A percentile compares a stretch with the other conserved stretches of the same genome.
Conservation (phyloP, 2,329 filamentous ascomycete genomes). For the Botrytis porri region DNA sequence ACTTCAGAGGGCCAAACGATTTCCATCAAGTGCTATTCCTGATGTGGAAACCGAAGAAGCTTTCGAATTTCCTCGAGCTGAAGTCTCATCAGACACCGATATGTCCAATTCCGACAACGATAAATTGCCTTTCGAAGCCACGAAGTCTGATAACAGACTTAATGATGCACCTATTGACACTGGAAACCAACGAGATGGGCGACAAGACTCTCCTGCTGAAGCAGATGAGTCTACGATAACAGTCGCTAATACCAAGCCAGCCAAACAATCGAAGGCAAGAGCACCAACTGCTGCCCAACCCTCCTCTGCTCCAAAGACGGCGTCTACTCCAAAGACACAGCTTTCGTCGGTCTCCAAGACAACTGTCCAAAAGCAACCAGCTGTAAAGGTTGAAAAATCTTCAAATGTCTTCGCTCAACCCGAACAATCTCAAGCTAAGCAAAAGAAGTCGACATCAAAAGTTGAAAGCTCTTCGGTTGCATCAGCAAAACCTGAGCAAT, state of each 20-base stretch:
- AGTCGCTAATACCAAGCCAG: not conserved
- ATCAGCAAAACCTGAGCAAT: not conserved
- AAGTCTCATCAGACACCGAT: not conserved
- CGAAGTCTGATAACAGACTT: not conserved
- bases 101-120: not conserved
- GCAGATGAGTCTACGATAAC: not conserved
- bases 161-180: not conserved
- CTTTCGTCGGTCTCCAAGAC: not conserved
- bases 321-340: not conserved
- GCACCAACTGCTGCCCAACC: not conserved
- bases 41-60: not conserved
- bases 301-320: not conserved
- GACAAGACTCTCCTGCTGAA: not conserved
- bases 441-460: not conserved
- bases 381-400: not conserved
- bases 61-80: no score
- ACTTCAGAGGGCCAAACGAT: not conserved
- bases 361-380: not conserved
- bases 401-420: not conserved
- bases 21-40: constrained; percentile 1
- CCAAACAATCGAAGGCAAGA: not conserved
- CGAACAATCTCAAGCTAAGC: not conserved
- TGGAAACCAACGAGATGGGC: constrained; percentile 5
- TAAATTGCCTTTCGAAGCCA: not conserved
- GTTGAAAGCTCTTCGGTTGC: not conserved